Conservation (phyloP, 768 basidiomycete species). For the Calvatia gigantea region DNA sequence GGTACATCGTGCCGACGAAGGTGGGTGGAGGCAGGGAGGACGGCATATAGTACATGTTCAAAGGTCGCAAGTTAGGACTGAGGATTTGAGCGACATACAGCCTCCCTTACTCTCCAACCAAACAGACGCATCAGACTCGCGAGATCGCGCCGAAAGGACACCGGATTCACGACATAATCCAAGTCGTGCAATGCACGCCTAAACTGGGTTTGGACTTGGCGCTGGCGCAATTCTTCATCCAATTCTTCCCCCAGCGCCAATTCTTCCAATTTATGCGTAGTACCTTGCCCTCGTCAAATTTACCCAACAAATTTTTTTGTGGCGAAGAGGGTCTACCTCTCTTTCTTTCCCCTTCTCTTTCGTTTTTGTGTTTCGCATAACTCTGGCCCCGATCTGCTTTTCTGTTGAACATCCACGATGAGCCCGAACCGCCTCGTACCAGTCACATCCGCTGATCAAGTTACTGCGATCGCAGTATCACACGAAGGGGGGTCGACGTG, state of each 20-base stretch:
- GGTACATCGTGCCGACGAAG: no score
- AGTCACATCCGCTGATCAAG: constrained; percentile 86
- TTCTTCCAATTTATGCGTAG: constrained; percentile 26
- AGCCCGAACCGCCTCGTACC: constrained; percentile 77
- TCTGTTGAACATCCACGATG: constrained; percentile 60
- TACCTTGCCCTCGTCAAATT: constrained; percentile 26
- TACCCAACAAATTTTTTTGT: constrained; percentile 17
- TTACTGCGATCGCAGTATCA: constrained; percentile 77
- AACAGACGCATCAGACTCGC: no score
- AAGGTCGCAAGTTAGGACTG: no score
- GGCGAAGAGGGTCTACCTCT: not conserved
- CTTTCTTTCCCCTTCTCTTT: not conserved
- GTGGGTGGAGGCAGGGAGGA: no score
- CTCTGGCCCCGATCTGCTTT: not conserved
- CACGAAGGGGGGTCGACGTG: constrained; percentile 68
- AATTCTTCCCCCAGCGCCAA: constrained; percentile 28
- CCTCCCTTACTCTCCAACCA: no score
- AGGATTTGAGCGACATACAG: no score
- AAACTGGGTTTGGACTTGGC: constrained; percentile 74
- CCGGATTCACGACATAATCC: constrained; percentile 75
- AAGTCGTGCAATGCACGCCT: constrained; percentile 81
- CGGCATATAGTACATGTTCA: no score
- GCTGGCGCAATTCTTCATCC: constrained; percentile 49
- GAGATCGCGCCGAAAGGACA: no score
- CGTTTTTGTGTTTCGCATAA: not conserved